Base-by-base conservation (phyloP, 2,329 filamentous ascomycete genomes). In the Monilinia laxa region DNA sequence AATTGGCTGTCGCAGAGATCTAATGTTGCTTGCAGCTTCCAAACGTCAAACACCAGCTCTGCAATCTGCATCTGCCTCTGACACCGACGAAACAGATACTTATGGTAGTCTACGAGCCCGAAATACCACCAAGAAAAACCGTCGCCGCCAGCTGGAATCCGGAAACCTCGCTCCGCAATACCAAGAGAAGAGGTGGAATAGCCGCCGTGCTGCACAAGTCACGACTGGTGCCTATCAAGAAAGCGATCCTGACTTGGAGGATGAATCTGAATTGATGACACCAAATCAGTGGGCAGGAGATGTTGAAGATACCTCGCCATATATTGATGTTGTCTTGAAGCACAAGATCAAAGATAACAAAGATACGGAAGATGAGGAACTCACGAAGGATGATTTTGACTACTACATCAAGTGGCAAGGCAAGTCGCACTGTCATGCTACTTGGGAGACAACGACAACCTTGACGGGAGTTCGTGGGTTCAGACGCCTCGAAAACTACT, bases 331-430 rank as follows among this genome's bases (percentile, higher is more conserved):
- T 70, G 90, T 99, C 63, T 86, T 99, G 64, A 91, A 96, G 71
- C 93, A 98, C 78, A 88, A 90, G 59, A 81, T 91, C 49, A 91
- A 88, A 76, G 89, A 92, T 45, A 91, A 84, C 20, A 79, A 85
- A 57, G 86, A 85, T 69, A 77, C 87, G 67, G 79, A 83, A 18
- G 81, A 81, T 23, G 76, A 78, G 65, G 88, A 91, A 58, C 77
- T 83, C 2, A 82, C 79, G 31, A 83, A 84, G 72, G 86, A 93
- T 64, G 91, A 97, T 75, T 97, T 95, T 73, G 92, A 98, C 75
- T 99, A 84, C 73, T 86, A 89, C 78, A 93, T 99, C 79, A 99
- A 99, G 81, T 99, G 96, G 95, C 92, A 97, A 78, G 92, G 90
- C 71, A 92, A 93, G 78, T 96, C 95, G 14, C 93, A 99, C 77